Evolutionary conservation across 1,139 yeast genomes (phyloP), one percentile per base, ranked within the genome.

Genomic region (Yamadazyma triangularis): DNA sequence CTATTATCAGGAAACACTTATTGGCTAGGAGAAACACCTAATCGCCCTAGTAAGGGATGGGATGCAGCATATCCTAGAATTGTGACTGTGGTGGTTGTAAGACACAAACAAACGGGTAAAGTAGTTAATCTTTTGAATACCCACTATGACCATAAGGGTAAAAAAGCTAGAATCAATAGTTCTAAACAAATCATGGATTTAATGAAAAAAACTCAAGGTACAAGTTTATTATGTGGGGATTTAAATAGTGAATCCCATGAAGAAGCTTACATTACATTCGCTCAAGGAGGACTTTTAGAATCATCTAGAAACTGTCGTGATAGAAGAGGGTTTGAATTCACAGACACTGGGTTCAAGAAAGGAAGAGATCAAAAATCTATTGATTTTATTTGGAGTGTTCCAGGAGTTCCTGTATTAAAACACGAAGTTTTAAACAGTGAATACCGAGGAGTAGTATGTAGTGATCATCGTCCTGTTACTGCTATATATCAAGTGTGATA

Each of bases 401-500:
- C 28, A 5, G 36, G 38, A 15, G 29, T 52, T 10, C 44, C 45
- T 8, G 48, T 44, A 4, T 48, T 63, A 22, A 60, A 62, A 26
- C 64, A 66, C 45, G 63, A 64, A 23, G 58, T 64, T 14, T 57
- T 64, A 28, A 58, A 61, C 14, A 51, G 51, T 33, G 45, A 40
- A 13, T 40, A 54, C 13, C 46, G 51, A 29, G 42, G 48, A 7
- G 40, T 44, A 9, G 55, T 52, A 32, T 50, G 64, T 19, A 64
- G 72, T 31, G 77, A 70, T 42, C 76, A 70, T 39, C 50, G 75
- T 32, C 72, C 75, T 0, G 55, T 68, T 9, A 47, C 53, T 13
- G 54, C 60, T 8, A 62, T 63, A 28, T 44, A 49, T 25, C 36
- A 43, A 26, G 28, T 51, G 12, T 24, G 23, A 31, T 8, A 21